These are phyloP conservation scores for Monosiga brevicollis DNA, from an alignment of 78 protist species.

Conservation along the genomic window DNA sequence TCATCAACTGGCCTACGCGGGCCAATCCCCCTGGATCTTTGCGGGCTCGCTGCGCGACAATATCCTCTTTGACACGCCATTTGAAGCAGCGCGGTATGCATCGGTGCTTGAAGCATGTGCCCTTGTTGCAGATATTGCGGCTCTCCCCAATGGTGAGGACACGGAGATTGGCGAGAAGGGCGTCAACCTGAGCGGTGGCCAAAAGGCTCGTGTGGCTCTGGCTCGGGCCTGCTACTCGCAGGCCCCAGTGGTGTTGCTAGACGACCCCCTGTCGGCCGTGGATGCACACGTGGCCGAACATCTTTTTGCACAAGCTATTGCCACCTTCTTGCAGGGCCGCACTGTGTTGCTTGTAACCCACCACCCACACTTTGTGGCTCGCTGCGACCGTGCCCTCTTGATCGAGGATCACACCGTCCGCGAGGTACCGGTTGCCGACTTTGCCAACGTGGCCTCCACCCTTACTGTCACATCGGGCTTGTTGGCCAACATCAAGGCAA, in stretches of 20 bases:
- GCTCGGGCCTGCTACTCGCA: slow-evolving; percentile 81
- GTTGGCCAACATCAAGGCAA: no score
- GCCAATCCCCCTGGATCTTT: slow-evolving; percentile 82
- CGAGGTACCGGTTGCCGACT: no score
- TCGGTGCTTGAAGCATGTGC: not conserved
- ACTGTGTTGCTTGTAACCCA: slow-evolving; percentile 55
- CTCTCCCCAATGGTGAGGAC: slow-evolving; percentile 64
- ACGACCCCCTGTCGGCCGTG: slow-evolving; percentile 67
- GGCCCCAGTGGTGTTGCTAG: slow-evolving; percentile 43
- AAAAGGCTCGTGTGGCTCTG: slow-evolving; percentile 55
- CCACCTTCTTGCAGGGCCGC: slow-evolving; percentile 29
- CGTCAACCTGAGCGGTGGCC: slow-evolving; percentile 70
- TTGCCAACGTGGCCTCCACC: no score
- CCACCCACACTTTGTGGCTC: slow-evolving; percentile 19
- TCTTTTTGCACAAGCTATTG: slow-evolving; percentile 18
- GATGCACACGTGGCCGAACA: slow-evolving; percentile 70
- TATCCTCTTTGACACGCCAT: slow-evolving; percentile 56
- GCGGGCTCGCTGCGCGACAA: slow-evolving; percentile 76
- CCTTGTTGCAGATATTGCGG: not conserved
- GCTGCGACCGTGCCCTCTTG: no score
- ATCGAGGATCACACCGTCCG: no score
- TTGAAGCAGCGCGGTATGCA: not conserved
- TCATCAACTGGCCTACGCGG: slow-evolving; percentile 58
- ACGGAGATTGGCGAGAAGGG: slow-evolving; percentile 87
- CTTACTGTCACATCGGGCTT: no score